phyloP scores from a whole-genome alignment of 2,329 filamentous ascomycete species.

The Ophiostoma ips region DNA sequence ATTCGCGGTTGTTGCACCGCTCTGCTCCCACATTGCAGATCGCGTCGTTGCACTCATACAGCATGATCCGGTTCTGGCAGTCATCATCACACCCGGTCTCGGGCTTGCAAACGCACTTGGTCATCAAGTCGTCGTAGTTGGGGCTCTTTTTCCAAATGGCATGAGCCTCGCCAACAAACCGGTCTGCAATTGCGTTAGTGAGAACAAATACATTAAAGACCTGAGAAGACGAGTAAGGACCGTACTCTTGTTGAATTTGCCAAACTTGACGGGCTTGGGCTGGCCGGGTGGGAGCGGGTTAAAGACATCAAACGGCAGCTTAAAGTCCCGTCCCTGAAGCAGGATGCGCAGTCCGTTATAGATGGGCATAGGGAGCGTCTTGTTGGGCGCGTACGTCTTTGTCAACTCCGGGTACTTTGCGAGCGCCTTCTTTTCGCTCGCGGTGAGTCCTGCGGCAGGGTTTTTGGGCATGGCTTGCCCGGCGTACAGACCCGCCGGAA shows the following conservation, averaged over 20 bases:
- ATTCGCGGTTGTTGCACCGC: slow-evolving; percentile 73
- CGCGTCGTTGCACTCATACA: slow-evolving; percentile 84
- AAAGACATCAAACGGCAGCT: slow-evolving; percentile 80
- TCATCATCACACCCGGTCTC: slow-evolving; percentile 75
- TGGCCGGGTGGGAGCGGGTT: slow-evolving; percentile 74
- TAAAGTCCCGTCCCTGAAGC: slow-evolving; percentile 65
- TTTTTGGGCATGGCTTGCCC: slow-evolving; percentile 53
- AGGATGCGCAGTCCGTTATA: slow-evolving; percentile 61
- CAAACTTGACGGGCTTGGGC: slow-evolving; percentile 86
- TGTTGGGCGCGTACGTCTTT: slow-evolving; percentile 36
- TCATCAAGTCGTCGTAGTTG: slow-evolving; percentile 58
- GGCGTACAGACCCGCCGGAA: slow-evolving; percentile 71
- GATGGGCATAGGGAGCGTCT: slow-evolving; percentile 59
- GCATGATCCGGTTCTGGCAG: slow-evolving; percentile 92
- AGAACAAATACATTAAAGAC: too few relatives aligned
- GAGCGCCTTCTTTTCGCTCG: slow-evolving; percentile 37
- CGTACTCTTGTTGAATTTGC: slow-evolving; percentile 81
- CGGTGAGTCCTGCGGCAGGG: slow-evolving; percentile 32
- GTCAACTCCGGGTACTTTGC: slow-evolving; percentile 32
- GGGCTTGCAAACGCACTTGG: slow-evolving; percentile 62
- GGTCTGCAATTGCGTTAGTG: slow-evolving; percentile 39
- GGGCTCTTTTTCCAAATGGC: slow-evolving; percentile 70
- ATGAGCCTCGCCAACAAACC: slow-evolving; percentile 74
- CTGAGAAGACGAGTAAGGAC: too few relatives aligned
- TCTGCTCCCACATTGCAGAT: slow-evolving; percentile 74